Evolutionary conservation across 192 early-diverging fungal species (phyloP).

Genomic region (Radiomyces spectabilis): DNA sequence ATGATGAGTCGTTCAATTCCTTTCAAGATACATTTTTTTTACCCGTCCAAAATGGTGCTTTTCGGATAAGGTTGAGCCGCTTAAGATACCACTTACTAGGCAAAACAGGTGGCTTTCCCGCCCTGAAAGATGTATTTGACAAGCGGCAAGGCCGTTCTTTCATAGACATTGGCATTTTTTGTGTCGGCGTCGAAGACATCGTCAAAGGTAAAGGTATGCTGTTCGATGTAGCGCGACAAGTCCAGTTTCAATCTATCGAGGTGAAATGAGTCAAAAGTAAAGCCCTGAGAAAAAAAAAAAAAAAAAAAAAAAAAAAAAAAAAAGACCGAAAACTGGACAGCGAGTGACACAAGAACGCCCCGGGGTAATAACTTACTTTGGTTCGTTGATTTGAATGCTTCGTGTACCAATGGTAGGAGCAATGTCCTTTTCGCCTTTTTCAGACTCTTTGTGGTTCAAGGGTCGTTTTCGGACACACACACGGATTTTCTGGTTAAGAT

Average conservation of each 20-base stretch:
- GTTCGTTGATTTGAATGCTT: conserved; percentile 80
- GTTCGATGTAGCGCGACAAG: conserved; percentile 90
- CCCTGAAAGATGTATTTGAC: conserved; percentile 93
- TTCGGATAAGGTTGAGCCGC: not conserved
- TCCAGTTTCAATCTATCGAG: conserved; percentile 78
- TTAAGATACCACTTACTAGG: conserved; percentile 61
- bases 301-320: not conserved
- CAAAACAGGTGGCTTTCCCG: conserved; percentile 98
- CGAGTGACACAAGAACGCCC: too few relatives aligned
- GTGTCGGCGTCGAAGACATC: conserved; percentile 87
- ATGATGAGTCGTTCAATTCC: not conserved
- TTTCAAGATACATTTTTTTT: not conserved
- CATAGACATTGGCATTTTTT: conserved; percentile 82
- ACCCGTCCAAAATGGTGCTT: not conserved
- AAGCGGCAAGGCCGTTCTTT: conserved; percentile 85
- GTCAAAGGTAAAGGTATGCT: conserved; percentile 92
- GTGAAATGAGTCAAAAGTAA: too few relatives aligned
- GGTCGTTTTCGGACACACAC: conserved; percentile 97
- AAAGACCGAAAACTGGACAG: not conserved
- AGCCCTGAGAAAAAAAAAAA: too few relatives aligned
- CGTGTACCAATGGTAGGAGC: conserved; percentile 55
- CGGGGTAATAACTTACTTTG: conserved; percentile 69
- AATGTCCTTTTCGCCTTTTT: conserved; percentile 78
- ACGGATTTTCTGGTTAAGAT: conserved; percentile 79
- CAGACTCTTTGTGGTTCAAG: conserved; percentile 77